Conservation (phyloP, 1,139 yeast species). For the Groenewaldozyma auringiensis region DNA sequence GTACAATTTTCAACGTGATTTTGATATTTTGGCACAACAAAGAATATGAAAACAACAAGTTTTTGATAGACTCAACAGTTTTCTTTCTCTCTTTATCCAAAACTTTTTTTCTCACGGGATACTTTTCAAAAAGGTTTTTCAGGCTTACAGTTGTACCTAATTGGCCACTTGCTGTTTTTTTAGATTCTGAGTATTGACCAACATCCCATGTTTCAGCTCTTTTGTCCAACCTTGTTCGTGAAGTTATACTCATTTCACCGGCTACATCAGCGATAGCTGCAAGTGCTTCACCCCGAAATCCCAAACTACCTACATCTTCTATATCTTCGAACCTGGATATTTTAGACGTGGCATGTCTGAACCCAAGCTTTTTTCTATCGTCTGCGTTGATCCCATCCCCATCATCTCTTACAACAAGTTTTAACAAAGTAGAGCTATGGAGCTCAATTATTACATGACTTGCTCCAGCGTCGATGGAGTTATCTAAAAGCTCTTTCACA, state of each 20-base stretch:
- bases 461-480: constrained; percentile 58
- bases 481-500: constrained; percentile 54
- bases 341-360: constrained; percentile 52
- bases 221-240: constrained; percentile 23
- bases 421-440: constrained; percentile 44
- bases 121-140: constrained; percentile 28
- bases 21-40: constrained; percentile 29
- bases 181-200: constrained; percentile 10
- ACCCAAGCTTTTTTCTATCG: constrained; percentile 40
- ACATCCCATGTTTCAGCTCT: constrained; percentile 35
- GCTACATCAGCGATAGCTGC: constrained; percentile 37
- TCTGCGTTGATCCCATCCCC: constrained; percentile 49
- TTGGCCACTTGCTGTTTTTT: constrained; percentile 18
- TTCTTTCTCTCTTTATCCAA: constrained; percentile 24
- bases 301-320: constrained; percentile 40
- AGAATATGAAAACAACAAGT: constrained; percentile 30
- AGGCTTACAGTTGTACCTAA: constrained; percentile 36
- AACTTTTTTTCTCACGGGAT: constrained; percentile 34
- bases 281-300: constrained; percentile 64
- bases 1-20: constrained; percentile 23
- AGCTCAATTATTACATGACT: constrained; percentile 40
- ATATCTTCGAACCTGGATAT: constrained; percentile 39
- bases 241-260: constrained; percentile 27
- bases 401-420: constrained; percentile 50
- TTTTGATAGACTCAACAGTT: constrained; percentile 24